Base-by-base conservation (phyloP, 1,284 basidiomycete species). In the Coriolopsis trogii region DNA sequence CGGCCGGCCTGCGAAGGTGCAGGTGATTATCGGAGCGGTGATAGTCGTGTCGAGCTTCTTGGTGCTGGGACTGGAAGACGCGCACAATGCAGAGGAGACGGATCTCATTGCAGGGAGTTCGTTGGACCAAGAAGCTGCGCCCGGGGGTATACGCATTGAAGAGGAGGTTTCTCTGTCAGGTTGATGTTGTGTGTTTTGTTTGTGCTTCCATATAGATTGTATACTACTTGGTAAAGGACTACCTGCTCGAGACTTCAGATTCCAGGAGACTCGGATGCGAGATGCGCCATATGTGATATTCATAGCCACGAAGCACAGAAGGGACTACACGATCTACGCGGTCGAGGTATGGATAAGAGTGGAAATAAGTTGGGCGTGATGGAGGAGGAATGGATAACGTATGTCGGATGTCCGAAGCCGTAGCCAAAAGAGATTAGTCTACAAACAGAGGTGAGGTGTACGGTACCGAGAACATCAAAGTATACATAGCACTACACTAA, bases 41-140 rank as follows among this genome's bases (percentile, higher is more conserved):
- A 71, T 92, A 33, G 88, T 92, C 13, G 67, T 91, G 13, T 62
- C 76, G 29, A 84, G 84, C 54, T 91, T 92, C 63, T 69, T 87
- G 21, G 76, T 78, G 12, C 75, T 91, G 38, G 89, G 90, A 15
- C 58, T 83, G 33, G 83, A 85, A 60, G 80, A 85, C 64, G 67
- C 76, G 23, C 71, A 70, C 30, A 63, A 67, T 43, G 57, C 60
- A 29, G 63, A 66, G 34, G 64, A 65, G 56, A 56, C 58, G 24
- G 66, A 60, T 29, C 51, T 65, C 31, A 51, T 63, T 13, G 58
- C 58, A 3, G 55, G 62, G 10, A 45, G 47, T 42, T 56, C 56
- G 31, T 29, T 63, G 41, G 62, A 62, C 45, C 60, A 53, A n/a
- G 63, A 62, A 30, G 49, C 51, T 21, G 56, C 53, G 12, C 24